These are phyloP conservation scores for Vitellaria paradoxa DNA, from an alignment of 179 eudicot species.

Conservation along the genomic window DNA sequence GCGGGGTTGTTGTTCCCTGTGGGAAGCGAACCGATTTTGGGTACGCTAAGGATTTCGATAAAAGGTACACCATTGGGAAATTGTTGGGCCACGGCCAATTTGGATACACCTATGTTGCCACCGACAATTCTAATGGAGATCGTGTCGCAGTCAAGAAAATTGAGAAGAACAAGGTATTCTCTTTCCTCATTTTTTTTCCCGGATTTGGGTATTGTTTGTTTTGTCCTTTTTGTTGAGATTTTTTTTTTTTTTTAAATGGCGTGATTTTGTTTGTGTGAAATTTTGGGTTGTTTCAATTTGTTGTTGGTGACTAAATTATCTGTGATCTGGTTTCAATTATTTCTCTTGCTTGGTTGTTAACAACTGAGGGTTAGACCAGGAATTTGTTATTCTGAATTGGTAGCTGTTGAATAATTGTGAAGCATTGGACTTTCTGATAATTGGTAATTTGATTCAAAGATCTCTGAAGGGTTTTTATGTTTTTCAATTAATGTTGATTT, in stretches of 20 bases:
- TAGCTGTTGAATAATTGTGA: not conserved
- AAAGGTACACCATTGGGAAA: constrained; percentile 67
- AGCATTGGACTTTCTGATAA: not conserved
- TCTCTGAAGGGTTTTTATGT: not conserved
- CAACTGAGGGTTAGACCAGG: not conserved
- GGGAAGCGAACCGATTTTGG: constrained; percentile 95
- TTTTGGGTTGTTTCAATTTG: not conserved
- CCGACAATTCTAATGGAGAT: constrained; percentile 63
- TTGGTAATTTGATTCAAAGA: not conserved
- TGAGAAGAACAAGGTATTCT: constrained; percentile 82
- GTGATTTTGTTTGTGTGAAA: not conserved
- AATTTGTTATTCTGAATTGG: not conserved
- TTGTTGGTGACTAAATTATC: not conserved
- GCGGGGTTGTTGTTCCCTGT: constrained; percentile 40
- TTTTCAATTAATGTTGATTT: not conserved
- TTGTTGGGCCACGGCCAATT: constrained; percentile 98
- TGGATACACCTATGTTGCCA: constrained; percentile 94
- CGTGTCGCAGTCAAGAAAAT: constrained; percentile 96
- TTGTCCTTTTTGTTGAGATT: not conserved
- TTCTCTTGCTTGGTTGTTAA: not conserved
- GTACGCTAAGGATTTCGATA: constrained; percentile 74
- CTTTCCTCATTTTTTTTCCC: not conserved
- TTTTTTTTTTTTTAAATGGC: not conserved
- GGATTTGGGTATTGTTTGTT: not conserved
- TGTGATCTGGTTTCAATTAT: not conserved